Evolutionary conservation across 441 rosid species (phyloP), one percentile per base, ranked within the genome.

Genomic region (Populus trichocarpa): DNA sequence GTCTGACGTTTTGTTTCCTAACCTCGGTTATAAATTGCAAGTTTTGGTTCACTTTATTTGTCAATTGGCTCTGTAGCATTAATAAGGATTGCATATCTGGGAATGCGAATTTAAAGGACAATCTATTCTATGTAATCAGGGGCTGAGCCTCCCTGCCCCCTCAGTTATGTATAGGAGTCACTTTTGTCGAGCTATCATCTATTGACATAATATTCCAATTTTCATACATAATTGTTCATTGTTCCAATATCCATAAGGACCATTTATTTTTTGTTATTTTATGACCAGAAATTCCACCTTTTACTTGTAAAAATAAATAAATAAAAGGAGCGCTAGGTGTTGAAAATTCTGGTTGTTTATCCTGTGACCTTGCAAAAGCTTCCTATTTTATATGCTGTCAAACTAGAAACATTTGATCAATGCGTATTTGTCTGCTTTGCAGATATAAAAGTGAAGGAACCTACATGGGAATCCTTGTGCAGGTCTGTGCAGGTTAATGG

Each of bases 401-500:
- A 22, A 63, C 61, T 8, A 2, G n/a, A 38, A 78, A 71, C 26
- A 7, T 30, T 32, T 33, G 18, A 46, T 77, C 12, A 8, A 64
- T 75, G 14, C 67, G n/a, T 69, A 18, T 42, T 42, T 74, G 14
- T 69, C 59, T 23, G 42, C 50, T 38, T 20, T 80, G n/a, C 87
- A 92, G 98, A 96, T 86, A 96, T 96, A 76, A 87, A 91, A 65
- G 98, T 93, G 79, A 96, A 94, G 85, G 98, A 94, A 85, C 99
- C 98, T 0, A 82, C 98, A 26, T 87, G 90, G 83, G 98, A 96
- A 77, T 93, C 99, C 71, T 87, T 96, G 79, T 87, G 92, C 87
- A 93, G 97, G 97, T 90, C 10, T 14, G 40, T 50, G 57, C 20
- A 50, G 0, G 57, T 5, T 50, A 1, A 14, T 50, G 57, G 2